Percentiles rank a stretch among this genome's conserved stretches.
These are phyloP conservation scores for Mucor ambiguus DNA, from an alignment of 371 early-diverging fungal genomes.

Conservation along the genomic window DNA sequence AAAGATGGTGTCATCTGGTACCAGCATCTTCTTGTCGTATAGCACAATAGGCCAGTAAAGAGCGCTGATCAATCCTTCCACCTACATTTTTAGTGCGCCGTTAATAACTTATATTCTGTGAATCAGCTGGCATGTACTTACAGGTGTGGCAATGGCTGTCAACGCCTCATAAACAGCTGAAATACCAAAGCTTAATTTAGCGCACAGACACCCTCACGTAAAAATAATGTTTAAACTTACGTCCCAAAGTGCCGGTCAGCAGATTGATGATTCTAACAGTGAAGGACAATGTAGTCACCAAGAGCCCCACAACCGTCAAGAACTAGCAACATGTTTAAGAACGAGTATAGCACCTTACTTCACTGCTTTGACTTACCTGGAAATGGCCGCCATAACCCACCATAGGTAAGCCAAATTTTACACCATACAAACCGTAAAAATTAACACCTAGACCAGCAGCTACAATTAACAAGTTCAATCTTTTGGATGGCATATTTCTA, in stretches of 20 bases:
- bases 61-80: slow-evolving; percentile 29
- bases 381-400: slow-evolving; percentile 24
- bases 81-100: background rate
- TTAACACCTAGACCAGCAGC: slow-evolving; percentile 9
- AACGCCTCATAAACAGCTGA: slow-evolving; percentile 22
- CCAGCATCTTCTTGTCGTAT: slow-evolving; percentile 21
- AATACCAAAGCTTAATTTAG: background rate
- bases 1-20: slow-evolving; percentile 12
- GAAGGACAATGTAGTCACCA: background rate
- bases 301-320: slow-evolving; percentile 5
- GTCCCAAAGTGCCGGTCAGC: slow-evolving; percentile 1
- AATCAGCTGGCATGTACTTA: slow-evolving; percentile 10
- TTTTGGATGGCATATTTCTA: slow-evolving; percentile 4
- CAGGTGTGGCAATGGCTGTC: slow-evolving; percentile 27
- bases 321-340: background rate
- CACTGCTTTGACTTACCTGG: slow-evolving; percentile 6
- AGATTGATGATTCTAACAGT: slow-evolving; percentile 1
- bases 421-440: slow-evolving; percentile 17
- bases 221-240: background rate
- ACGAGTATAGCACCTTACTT: background rate
- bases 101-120: background rate
- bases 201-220: background rate
- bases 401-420: slow-evolving; percentile 10
- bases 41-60: slow-evolving; percentile 33
- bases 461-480: slow-evolving; percentile 9